Percentiles rank a stretch among this genome's conserved stretches.
Conservation (phyloP, 495 filamentous ascomycete genomes). For the Rusavskia elegans region DNA sequence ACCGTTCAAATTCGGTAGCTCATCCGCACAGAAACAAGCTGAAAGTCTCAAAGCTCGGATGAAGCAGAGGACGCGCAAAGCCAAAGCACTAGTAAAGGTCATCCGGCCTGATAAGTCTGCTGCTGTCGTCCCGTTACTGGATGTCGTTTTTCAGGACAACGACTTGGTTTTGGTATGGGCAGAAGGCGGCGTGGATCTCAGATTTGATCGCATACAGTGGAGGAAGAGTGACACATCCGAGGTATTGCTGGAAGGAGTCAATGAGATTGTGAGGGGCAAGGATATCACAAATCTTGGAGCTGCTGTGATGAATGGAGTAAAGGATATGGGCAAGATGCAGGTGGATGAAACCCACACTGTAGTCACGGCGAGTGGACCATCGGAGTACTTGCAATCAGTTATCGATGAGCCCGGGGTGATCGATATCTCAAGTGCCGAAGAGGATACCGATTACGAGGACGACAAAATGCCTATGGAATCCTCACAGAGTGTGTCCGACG, state of each 20-base stretch:
- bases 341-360: conserved; percentile 64
- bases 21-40: conserved; percentile 14
- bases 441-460: conserved; percentile 22
- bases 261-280: conserved; percentile 31
- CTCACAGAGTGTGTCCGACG: not conserved
- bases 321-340: conserved; percentile 37
- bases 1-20: conserved; percentile 29
- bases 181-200: conserved; percentile 38
- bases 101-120: conserved; percentile 29
- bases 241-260: conserved; percentile 28
- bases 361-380: conserved; percentile 27
- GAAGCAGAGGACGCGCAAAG: conserved; percentile 33
- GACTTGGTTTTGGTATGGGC: conserved; percentile 35
- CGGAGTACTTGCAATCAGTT: conserved; percentile 8
- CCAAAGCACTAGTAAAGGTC: conserved; percentile 33
- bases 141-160: conserved; percentile 30
- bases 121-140: conserved; percentile 27
- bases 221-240: conserved; percentile 31
- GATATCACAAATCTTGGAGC: conserved; percentile 25
- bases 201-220: conserved; percentile 38
- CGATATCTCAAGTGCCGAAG: conserved; percentile 38
- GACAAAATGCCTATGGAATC: conserved; percentile 22
- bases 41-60: conserved; percentile 28
- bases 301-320: conserved; percentile 40
- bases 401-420: conserved; percentile 22